Base-by-base conservation (phyloP, 2,329 filamentous ascomycete genomes). In the Talaromyces sp. region DNA sequence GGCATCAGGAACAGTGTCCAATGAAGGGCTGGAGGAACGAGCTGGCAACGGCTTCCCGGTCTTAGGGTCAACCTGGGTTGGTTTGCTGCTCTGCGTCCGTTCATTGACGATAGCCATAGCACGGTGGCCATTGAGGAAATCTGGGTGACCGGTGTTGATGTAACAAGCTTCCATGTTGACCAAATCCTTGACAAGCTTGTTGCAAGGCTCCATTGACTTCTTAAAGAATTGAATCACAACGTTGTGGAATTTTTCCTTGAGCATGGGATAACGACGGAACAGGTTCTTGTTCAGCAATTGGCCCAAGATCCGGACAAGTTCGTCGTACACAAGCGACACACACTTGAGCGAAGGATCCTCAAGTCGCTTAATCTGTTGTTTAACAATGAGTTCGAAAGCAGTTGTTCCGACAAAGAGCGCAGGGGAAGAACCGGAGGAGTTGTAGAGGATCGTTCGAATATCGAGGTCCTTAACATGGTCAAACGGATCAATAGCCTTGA, bases 21-120 rank as follows among this genome's bases (percentile, higher is more conserved):
- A 81, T 45, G 89, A 90, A 8, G 92, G 95, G 75, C 89, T 96
- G 63, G 86, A 86, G 50, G 91, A 87, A 68, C 93, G 89, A 60
- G 84, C 89, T 1, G 92, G 92, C 24, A 99, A 84, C 47, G 95
- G 93, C 84, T 98, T 98, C 78, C 96, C 96, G 2, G 94, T 98
- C 86, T 99, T 99, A 63, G 95, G 95, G 76, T 99, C 95, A 33
- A 99, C 94, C 79, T 97, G 95, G 1, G 93, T 90, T 19, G 95
- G 94, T 80, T 94, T 96, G 58, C 85, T 73, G 31, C 90, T 85
- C 74, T 87, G 91, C 77, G 97, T 90, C 67, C 92, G 89, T 78
- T 99, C 95, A 74, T 98, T 96, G 66, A 99, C 93, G 69, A 99
- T 94, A 11, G 95, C 92, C 95, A 99, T 99, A 57, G 95, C 94